phyloP scores from a whole-genome alignment of 2,329 filamentous ascomycete genomes.

The Ophiostoma montium region DNA sequence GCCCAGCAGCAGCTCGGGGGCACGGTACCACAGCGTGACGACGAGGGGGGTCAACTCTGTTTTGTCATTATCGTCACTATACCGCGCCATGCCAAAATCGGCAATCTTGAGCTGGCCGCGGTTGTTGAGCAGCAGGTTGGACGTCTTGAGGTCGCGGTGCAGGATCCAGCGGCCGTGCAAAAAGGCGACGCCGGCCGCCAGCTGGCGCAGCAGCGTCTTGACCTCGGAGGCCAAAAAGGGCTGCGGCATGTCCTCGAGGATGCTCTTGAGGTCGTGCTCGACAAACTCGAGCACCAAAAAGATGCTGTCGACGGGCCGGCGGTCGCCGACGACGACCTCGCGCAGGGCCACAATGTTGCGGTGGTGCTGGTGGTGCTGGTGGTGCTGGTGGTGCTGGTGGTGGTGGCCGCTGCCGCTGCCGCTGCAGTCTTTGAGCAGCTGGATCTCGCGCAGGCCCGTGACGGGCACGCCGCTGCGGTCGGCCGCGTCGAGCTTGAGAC shows the following conservation, averaged over 20 bases:
- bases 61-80: constrained; percentile 38
- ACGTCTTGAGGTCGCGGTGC: constrained; percentile 86
- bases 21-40: constrained; percentile 93
- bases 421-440: constrained; percentile 69
- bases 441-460: constrained; percentile 85
- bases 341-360: constrained; percentile 67
- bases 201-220: constrained; percentile 77
- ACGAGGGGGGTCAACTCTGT: constrained; percentile 66
- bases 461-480: constrained; percentile 71
- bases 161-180: constrained; percentile 85
- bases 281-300: constrained; percentile 95
- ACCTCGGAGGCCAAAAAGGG: constrained; percentile 86
- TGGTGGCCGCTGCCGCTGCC: no score
- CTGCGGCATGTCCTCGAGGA: constrained; percentile 88
- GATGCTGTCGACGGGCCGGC: constrained; percentile 45
- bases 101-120: constrained; percentile 89
- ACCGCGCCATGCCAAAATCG: constrained; percentile 94
- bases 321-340: constrained; percentile 70
- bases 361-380: no score
- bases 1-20: constrained; percentile 80
- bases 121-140: constrained; percentile 89
- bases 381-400: no score
- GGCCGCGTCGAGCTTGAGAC: constrained; percentile 72
- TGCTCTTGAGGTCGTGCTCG: constrained; percentile 88
- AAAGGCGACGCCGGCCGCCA: constrained; percentile 67